Base-by-base conservation (phyloP, 441 rosid genomes). In the Pelargonium australe region DNA sequence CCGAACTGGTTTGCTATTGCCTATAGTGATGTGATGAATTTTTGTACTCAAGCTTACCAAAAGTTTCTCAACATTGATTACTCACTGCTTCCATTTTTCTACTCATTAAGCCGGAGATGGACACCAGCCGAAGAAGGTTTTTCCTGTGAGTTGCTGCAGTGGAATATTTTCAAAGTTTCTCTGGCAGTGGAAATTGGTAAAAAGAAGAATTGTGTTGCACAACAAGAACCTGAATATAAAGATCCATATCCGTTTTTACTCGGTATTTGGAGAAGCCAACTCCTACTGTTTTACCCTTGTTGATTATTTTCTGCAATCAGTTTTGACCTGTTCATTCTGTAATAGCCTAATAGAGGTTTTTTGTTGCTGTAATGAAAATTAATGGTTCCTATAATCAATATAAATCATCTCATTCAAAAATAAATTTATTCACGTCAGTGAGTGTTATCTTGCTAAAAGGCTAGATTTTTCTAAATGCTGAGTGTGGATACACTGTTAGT, bases 81-180 rank as follows among this genome's bases (percentile, higher is more conserved):
- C 37, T 55, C 16, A 44, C 65, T 17, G 4, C 20, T 72, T 16
- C n/a, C 19, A 28, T 63, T 43, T 11, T 81, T 80, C 66, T 72
- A 65, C 77, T 65, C 19, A 17, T 16, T 25, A 79, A 89, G 98
- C 87, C 95, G 64, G 96, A 91, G 75, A 91, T 94, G 98, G 96
- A 89, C 76, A 89, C 96, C 3, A 94, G 95, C 87, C 76, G 96
- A 70, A 86, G 98, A 74, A 88, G 98, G 75, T 94, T 94, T 81
- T 91, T 94, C 87, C 74, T 94, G 73, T 91, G 83, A 88, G 76
- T 51, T 72, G 58, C 7, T 25, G 17, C 68, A 13, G 49, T 65
- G 40, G 62, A 28, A 7, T 6, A 28, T 25, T 14, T 31, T 28
- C 40, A 23, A 64, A 69, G 51, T 61, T 68, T 43, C 47, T 16